Evolutionary conservation across 495 filamentous ascomycete species (phyloP).

Genomic region (Aspergillus avenaceus): DNA sequence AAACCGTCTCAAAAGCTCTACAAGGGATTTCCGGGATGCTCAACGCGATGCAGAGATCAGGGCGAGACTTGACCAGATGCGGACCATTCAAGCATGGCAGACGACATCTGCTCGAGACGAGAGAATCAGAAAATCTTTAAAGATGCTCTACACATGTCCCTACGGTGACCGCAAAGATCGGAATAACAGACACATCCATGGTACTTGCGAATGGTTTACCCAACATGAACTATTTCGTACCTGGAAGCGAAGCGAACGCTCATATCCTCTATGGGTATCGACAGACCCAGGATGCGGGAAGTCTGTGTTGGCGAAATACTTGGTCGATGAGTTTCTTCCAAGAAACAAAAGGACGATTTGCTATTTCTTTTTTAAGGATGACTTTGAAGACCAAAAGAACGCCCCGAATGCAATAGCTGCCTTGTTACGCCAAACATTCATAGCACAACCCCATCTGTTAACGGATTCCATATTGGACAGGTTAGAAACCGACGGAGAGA

Average conservation of each 20-base stretch:
- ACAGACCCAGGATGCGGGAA: not conserved
- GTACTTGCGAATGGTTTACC: not conserved
- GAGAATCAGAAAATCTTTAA: not conserved
- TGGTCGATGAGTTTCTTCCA: not conserved
- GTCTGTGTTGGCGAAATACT: not conserved
- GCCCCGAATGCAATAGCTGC: not conserved
- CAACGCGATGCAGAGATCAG: not conserved
- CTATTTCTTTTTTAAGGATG: not conserved
- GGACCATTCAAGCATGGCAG: not conserved
- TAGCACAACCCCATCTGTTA: not conserved
- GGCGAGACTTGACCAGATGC: not conserved
- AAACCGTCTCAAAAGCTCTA: not conserved
- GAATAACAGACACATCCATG: not conserved
- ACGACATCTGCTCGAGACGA: not conserved
- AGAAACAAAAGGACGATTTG: not conserved
- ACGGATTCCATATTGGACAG: not conserved
- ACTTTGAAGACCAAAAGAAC: not conserved
- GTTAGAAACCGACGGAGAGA: not conserved
- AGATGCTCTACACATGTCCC: not conserved
- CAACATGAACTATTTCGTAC: not conserved
- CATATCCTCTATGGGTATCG: not conserved
- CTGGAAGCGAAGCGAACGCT: not conserved
- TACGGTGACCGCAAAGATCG: not conserved
- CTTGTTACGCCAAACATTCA: not conserved
- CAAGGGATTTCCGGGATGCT: not conserved